Percentiles rank a stretch among this genome's conserved stretches.
Conservation (phyloP, 2,329 filamentous ascomycete genomes). For the Bipolaris sorokiniana region DNA sequence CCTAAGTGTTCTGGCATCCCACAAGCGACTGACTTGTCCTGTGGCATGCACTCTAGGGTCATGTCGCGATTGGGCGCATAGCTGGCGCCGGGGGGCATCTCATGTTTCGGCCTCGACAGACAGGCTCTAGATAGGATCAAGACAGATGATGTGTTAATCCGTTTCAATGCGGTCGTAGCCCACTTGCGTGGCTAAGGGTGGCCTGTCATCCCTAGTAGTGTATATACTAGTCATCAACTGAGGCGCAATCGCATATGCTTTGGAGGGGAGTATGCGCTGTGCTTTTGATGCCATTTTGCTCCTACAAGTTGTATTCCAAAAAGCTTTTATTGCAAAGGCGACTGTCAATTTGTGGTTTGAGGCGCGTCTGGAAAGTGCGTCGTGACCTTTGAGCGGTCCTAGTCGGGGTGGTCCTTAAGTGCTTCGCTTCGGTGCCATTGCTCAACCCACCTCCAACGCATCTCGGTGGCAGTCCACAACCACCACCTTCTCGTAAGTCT, state of each 20-base stretch:
- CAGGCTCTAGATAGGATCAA: constrained; percentile 29
- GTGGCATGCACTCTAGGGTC: constrained; percentile 35
- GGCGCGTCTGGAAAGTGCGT: constrained; percentile 27
- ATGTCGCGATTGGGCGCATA: constrained; percentile 40
- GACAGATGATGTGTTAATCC: constrained; percentile 21
- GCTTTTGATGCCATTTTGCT: constrained; percentile 5
- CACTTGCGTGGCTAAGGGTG: constrained; percentile 19
- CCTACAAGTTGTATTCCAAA: constrained; percentile 13
- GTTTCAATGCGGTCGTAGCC: constrained; percentile 26
- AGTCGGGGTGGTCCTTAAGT: constrained; percentile 35
- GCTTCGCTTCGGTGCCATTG: constrained; percentile 32
- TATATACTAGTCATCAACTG: constrained; percentile 17
- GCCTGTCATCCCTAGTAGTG: constrained; percentile 19
- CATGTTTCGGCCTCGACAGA: constrained; percentile 39
- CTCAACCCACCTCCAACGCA: constrained; percentile 36
- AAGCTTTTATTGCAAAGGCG: constrained; percentile 25
- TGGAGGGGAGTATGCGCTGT: constrained; percentile 25
- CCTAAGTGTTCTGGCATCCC: constrained; percentile 20
- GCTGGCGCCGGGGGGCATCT: constrained; percentile 38
- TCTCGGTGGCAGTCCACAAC: constrained; percentile 29
- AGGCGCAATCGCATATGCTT: constrained; percentile 22
- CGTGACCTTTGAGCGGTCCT: constrained; percentile 34
- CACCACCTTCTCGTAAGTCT: constrained; percentile 35
- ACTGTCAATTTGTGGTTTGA: constrained; percentile 25
- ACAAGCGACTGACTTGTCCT: constrained; percentile 30